Conservation (phyloP, 129 eudicot species). For the Lonicera japonica region DNA sequence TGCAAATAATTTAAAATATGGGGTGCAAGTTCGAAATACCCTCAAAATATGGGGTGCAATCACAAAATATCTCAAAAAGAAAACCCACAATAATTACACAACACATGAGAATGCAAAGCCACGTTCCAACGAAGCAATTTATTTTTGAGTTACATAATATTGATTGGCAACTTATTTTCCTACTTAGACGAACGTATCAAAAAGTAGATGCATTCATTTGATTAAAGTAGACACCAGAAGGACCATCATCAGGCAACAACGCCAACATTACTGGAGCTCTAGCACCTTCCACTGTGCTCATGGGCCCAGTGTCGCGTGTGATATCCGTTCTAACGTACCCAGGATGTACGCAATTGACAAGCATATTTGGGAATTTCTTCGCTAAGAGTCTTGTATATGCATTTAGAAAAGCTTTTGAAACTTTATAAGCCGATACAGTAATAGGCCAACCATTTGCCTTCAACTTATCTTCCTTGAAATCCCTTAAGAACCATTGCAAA, state of each 20-base stretch:
- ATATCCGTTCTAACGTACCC: constrained; percentile 56
- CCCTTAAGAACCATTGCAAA: constrained; percentile 28
- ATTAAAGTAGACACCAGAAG: constrained; percentile 37
- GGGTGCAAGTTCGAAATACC: no score
- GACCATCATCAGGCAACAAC: constrained; percentile 40
- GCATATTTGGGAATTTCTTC: constrained; percentile 15
- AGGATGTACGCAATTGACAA: constrained; percentile 34
- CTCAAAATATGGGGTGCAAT: no score
- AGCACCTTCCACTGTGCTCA: constrained; percentile 45
- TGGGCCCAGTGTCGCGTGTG: constrained; percentile 26
- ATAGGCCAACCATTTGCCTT: constrained; percentile 34
- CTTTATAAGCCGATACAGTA: constrained; percentile 27
- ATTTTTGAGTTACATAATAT: no score
- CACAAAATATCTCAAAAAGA: no score
- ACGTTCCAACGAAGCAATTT: no score
- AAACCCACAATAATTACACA: no score
- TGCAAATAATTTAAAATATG: no score
- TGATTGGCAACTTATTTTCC: no score
- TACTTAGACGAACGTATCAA: no score
- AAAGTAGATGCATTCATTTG: constrained; percentile 3
- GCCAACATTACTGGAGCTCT: constrained; percentile 38
- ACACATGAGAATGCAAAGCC: no score
- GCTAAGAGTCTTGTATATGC: constrained; percentile 45
- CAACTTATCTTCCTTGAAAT: constrained; percentile 26
- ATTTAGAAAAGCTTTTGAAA: constrained; percentile 30